phyloP scores from a whole-genome alignment of 805 yeast species.

The Candida sphagnicola region DNA sequence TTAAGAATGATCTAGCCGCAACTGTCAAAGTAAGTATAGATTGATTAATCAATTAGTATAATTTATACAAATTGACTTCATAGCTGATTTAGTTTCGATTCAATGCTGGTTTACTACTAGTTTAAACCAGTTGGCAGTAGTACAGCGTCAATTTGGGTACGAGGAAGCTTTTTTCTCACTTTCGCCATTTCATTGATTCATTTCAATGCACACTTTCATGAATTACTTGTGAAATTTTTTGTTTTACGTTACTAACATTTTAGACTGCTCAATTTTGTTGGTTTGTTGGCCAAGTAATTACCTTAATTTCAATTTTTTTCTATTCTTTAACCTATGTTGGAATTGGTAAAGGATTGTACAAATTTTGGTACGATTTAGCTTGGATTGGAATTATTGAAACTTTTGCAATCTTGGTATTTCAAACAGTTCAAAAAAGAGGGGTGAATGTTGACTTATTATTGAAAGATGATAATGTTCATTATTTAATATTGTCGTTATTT shows the following conservation, averaged over 20 bases:
- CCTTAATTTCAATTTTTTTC: constrained; percentile 27
- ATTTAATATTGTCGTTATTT: constrained; percentile 56
- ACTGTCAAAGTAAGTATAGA: constrained; percentile 18
- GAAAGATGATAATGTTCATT: constrained; percentile 67
- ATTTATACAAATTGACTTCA: no score
- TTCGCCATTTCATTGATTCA: no score
- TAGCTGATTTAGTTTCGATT: no score
- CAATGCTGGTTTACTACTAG: no score
- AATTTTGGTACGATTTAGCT: constrained; percentile 52
- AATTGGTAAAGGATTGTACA: constrained; percentile 19
- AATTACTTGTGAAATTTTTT: no score
- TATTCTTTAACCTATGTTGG: constrained; percentile 30
- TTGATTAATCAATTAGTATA: no score
- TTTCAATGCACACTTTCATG: no score
- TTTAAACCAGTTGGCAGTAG: no score
- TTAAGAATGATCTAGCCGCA: constrained; percentile 13
- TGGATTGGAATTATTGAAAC: constrained; percentile 65
- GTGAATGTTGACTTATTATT: constrained; percentile 18
- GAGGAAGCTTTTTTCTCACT: no score
- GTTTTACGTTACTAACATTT: constrained; percentile 8
- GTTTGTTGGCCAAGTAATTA: constrained; percentile 51
- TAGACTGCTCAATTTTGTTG: constrained; percentile 68
- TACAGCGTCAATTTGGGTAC: no score
- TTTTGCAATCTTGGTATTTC: constrained; percentile 72
- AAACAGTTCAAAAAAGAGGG: constrained; percentile 36